Conservation (phyloP, 2,329 filamentous ascomycete genomes). For the Aspergillus piperis region DNA sequence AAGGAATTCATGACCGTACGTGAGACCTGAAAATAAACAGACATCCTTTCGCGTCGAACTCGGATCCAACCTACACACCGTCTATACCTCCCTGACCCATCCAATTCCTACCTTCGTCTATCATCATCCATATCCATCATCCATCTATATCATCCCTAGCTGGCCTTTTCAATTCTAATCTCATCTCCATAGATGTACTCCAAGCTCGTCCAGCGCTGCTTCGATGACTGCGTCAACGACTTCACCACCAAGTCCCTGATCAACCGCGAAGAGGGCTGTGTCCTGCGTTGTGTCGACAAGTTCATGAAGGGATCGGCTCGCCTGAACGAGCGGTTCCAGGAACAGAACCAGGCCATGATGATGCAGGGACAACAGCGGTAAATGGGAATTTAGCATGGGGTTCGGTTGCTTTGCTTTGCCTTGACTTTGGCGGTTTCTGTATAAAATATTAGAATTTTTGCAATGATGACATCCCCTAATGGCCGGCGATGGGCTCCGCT, state of each 20-base stretch:
- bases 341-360: slow-evolving; percentile 71
- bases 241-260: slow-evolving; percentile 96
- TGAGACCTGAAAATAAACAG: background rate
- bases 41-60: background rate
- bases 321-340: slow-evolving; percentile 85
- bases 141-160: background rate
- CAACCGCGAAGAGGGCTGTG: slow-evolving; percentile 84
- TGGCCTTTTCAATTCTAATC: slow-evolving; percentile 4
- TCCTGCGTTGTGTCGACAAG: slow-evolving; percentile 94
- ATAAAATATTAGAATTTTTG: slow-evolving; percentile 22
- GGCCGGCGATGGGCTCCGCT: background rate
- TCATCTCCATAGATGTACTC: slow-evolving; percentile 61
- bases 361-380: slow-evolving; percentile 55
- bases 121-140: background rate
- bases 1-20: slow-evolving; percentile 97
- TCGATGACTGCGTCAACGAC: slow-evolving; percentile 95
- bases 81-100: background rate
- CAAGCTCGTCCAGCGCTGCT: slow-evolving; percentile 67
- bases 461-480: slow-evolving; percentile 23
- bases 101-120: background rate
- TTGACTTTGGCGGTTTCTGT: slow-evolving; percentile 16
- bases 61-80: background rate
- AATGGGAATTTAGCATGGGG: slow-evolving; percentile 15
- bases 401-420: slow-evolving; percentile 13
- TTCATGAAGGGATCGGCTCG: slow-evolving; percentile 89